Base-by-base conservation (phyloP, 345 rosid species). In the Lepidium sativum region DNA sequence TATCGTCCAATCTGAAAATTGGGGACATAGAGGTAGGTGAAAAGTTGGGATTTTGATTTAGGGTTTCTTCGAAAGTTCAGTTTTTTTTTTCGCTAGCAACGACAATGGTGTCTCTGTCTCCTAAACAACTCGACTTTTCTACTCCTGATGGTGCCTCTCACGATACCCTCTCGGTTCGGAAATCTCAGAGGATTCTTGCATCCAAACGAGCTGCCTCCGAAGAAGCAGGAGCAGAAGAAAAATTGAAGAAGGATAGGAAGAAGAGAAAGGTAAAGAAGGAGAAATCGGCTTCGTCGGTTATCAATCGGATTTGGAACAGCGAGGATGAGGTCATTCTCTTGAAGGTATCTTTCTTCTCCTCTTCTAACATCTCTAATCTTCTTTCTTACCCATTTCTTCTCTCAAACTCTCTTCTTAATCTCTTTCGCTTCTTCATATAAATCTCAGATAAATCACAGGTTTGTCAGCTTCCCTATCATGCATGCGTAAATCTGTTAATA, bases 261-360 rank as follows among this genome's bases (percentile, higher is more conserved):
- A 51, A 8, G 62, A 54, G 7, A 39, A 54, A 10, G 43, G 33
- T n/a, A 33, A 57, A 59, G 58, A 68, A 29, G 23, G 17, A 6
- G 23, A 29, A n/a, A 48, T 5, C 6, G 54, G 34, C 34, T 16
- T 50, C 73, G 6, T 12, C 54, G 3, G 3, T 18, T 15, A 7
- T 3, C 5, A 37, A 18, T 5, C 48, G 40, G 63, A 54, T 44
- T 34, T 70, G 75, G 75, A 54, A 20, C 50, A 42, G 63, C 11
- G 75, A 70, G n/a, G 69, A 70, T 29, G 75, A 70, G 14, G 40
- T 70, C n/a, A 0, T 15, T 14, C 8, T 70, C 44, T 63, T 70
- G 31, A 70, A 54, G 68, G 73, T 68, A 40, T 1, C 16, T n/a
- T 15, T 12, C 15, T 23, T 20, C 21, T 20, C 21, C 21, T 20